Evolutionary conservation across 768 basidiomycete genomes (phyloP), one percentile per base, ranked within the genome.

Genomic region (Podaxis sp.): DNA sequence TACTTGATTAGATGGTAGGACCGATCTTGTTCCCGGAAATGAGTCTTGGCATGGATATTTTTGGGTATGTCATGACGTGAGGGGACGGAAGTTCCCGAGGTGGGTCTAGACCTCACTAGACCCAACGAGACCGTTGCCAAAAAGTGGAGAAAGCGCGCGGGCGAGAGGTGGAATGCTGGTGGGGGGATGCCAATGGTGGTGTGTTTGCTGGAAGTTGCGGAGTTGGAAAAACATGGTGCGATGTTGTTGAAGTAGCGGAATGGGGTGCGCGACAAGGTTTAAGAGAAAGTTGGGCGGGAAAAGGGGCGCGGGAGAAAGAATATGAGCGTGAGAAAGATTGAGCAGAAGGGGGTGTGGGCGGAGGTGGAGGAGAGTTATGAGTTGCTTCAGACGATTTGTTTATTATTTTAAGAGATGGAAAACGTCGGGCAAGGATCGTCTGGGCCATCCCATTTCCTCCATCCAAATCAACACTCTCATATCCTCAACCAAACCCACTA

Each of bases 291-390:
- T 2, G 60, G 22, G 30, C 4, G 24, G 30, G 37, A 12, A 30
- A 30, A 36, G 36, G 15, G 20, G 49, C 30, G 44, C 24, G 44
- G 48, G 57, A 33, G 30, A 48, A 50, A 41, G n/a, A 53, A 30
- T 41, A 55, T 54, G 60, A 62, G 52, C 30, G 54, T 62, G 54
- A 52, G 52, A 56, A 62, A 22, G n/a, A n/a, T n/a, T 26, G 38
- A 36, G 33, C 33, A 33, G 33, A 33, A 33, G 6, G 40, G 24
- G 38, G 55, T 56, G n/a, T 57, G 56, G 26, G 38, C 24, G 24
- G 56, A 44, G 26, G 10, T 41, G n/a, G 38, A 51, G 36, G 50
- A 22, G 24, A 53, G 37, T 10, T 24, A 37, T 37, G 44, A n/a
- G 40, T 48, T 44, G 38, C 8, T 37, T n/a, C 30, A 12, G 20